Evolutionary conservation across 2,329 filamentous ascomycete species (phyloP), one percentile per base, ranked within the genome.

Genomic region (Chalaropsis thielavioides): DNA sequence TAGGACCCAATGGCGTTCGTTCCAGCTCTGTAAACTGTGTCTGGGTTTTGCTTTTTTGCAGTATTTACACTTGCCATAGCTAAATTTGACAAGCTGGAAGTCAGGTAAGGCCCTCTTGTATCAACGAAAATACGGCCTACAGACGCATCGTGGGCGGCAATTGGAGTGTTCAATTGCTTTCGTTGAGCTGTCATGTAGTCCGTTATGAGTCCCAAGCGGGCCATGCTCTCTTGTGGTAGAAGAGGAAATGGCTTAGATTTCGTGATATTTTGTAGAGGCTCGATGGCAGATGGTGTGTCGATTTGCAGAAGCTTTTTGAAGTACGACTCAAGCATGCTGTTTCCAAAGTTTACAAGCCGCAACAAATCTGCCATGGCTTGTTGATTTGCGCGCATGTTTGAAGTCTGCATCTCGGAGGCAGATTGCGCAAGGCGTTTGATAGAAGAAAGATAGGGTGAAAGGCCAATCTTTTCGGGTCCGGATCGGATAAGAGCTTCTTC

Each of bases 1-100:
- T 99, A 99, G 43, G 88, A 90, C 2, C 88, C 86, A 67, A 99
- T 95, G 3, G 91, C 92, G 74, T 94, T 97, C 24, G 89, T 94
- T 15, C 92, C 92, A 67, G 89, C 82, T 67, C 86, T 85, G 74
- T 99, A 99, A 10, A 95, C 83, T 2, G 89, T 89, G 72, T 92
- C 90, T 1, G 87, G 81, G 64, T 85, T 85, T 75, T 89, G 90
- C 74, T 90, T 88, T 74, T 90, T 92, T 24, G 88, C 81, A 61
- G 91, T 87, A 78, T 90, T 87, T 73, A 95, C 79, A 40, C 91
- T 95, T 17, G 92, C 92, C 49, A 89, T 85, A 2, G 94, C 89
- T 58, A 97, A 80, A 72, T 95, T 97, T 67, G 89, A 85, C 69
- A 99, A 75, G 10, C 89, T 92, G 17, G 82, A 81, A 3, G 87